Evolutionary conservation across 1,284 basidiomycete species (phyloP).

Genomic region (Sporisorium iseilematis-ciliati): DNA sequence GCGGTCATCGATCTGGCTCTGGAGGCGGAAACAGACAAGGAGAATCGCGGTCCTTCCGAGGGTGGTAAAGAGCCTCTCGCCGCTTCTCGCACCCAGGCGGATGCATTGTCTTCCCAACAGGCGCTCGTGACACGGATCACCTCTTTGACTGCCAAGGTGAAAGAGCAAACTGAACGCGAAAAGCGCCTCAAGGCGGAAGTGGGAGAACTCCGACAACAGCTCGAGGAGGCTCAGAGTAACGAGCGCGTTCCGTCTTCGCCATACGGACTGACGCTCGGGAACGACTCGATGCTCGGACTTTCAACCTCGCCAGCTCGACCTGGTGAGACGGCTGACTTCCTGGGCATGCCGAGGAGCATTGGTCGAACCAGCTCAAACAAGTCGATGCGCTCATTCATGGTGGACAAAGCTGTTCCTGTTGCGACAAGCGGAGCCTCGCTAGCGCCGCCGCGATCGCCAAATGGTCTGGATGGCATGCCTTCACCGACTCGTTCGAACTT

Average conservation of each 20-base stretch:
- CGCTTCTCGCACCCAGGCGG: conserved; percentile 8
- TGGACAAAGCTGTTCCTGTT: conserved; percentile 21
- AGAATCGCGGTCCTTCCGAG: conserved; percentile 7
- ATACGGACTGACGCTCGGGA: conserved; percentile 16
- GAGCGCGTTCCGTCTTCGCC: conserved; percentile 26
- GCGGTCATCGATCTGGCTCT: conserved; percentile 35
- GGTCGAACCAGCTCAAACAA: conserved; percentile 20
- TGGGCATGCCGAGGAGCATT: conserved; percentile 19
- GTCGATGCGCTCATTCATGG: conserved; percentile 19
- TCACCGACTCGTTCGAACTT: conserved; percentile 44
- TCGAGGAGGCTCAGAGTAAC: conserved; percentile 14
- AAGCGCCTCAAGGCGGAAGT: conserved; percentile 29
- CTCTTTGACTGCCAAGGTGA: conserved; percentile 27
- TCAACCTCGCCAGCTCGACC: conserved; percentile 27
- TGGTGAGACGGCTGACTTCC: not conserved
- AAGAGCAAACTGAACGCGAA: conserved; percentile 25
- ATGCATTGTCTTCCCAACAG: conserved; percentile 24
- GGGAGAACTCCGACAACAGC: conserved; percentile 28
- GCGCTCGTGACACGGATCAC: conserved; percentile 25
- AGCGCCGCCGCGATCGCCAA: conserved; percentile 40
- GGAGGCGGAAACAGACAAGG: conserved; percentile 21
- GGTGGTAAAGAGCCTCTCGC: conserved; percentile 4
- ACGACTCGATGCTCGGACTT: conserved; percentile 38
- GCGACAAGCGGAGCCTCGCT: conserved; percentile 18
- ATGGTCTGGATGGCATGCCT: conserved; percentile 20